Evolutionary conservation across 331 rosid species (phyloP).

Genomic region (Malus hybrid): DNA sequence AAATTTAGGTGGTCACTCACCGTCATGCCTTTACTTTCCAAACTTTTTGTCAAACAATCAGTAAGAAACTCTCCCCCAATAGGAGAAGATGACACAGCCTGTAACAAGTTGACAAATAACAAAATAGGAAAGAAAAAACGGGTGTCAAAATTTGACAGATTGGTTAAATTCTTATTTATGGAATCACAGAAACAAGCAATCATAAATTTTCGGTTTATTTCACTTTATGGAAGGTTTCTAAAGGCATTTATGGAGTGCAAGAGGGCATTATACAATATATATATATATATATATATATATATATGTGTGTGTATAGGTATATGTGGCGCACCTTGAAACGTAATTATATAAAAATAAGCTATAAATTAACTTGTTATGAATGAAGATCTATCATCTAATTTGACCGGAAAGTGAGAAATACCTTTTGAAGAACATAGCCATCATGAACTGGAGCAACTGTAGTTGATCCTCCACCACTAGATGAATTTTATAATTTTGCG

Average conservation of each 20-base stretch:
- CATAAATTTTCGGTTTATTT: not conserved
- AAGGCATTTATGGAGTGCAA: not conserved
- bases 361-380: not conserved
- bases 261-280: not conserved
- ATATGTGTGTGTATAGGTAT: too few relatives aligned
- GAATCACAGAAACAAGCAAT: not conserved
- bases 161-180: not conserved
- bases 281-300: too few relatives aligned
- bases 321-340: not conserved
- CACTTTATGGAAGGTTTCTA: not conserved
- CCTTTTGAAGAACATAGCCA: conserved; percentile 98
- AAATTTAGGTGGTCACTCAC: conserved; percentile 40
- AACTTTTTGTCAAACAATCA: conserved; percentile 88
- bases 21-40: conserved; percentile 89
- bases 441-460: conserved; percentile 97
- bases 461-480: conserved; percentile 97
- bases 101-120: conserved; percentile 1
- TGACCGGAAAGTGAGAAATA: conserved; percentile 17
- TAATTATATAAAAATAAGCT: not conserved
- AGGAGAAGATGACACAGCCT: conserved; percentile 93
- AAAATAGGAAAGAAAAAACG: conserved; percentile 10
- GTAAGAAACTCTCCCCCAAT: conserved; percentile 97
- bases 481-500: conserved; percentile 7
- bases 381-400: not conserved
- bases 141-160: not conserved